These are phyloP conservation scores for Dictyostelium purpureum DNA, from an alignment of 78 protist species.

Conservation along the genomic window DNA sequence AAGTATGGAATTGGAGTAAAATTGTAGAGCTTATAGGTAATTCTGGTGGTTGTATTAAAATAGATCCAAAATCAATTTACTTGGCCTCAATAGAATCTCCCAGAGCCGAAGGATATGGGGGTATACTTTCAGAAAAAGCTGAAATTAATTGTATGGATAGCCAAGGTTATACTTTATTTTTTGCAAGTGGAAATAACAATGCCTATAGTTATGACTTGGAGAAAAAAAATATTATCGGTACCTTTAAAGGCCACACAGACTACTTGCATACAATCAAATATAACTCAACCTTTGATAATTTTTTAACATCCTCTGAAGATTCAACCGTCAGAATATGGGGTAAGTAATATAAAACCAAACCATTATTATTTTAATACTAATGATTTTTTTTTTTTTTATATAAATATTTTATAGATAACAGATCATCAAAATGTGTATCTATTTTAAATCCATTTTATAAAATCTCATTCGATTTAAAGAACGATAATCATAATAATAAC, in stretches of 20 bases:
- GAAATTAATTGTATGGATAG: constrained; percentile 49
- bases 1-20: constrained; percentile 32
- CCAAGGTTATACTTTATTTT: background rate
- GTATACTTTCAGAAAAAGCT: constrained; percentile 30
- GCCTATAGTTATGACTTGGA: constrained; percentile 34
- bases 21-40: background rate
- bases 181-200: constrained; percentile 58
- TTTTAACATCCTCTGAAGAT: constrained; percentile 63
- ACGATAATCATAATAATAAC: background rate
- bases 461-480: background rate
- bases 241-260: constrained; percentile 30
- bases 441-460: constrained; percentile 34
- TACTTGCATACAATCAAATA: constrained; percentile 31
- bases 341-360: background rate
- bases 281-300: constrained; percentile 3
- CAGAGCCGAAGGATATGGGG: constrained; percentile 11
- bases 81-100: constrained; percentile 25
- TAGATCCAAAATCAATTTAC: background rate
- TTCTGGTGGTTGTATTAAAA: background rate
- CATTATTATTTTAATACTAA: background rate
- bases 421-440: background rate
- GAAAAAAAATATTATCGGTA: background rate
- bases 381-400: too few species aligned
- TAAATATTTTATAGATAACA: background rate
- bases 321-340: constrained; percentile 71